Base-by-base conservation (phyloP, 441 rosid genomes). In the Syzygium syzygioides region DNA sequence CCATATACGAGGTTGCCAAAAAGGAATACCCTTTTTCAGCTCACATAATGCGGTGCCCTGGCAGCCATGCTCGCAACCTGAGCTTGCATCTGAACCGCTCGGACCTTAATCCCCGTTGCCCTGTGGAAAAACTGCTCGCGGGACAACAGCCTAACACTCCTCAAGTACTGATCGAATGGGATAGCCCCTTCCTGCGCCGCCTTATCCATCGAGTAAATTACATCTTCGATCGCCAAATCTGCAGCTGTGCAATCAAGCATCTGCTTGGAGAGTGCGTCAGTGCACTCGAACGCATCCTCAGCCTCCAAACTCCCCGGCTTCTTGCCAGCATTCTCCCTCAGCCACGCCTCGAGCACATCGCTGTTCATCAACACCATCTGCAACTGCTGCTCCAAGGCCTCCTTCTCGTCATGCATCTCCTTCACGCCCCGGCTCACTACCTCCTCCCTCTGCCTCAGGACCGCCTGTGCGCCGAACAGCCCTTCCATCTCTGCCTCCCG, bases 41-140 rank as follows among this genome's bases (percentile, higher is more conserved):
- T 95, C 93, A 93, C 93, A 87, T 91, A 96, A 88, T 91, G 97
- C 0, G 90, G 92, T 15, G 90, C 90, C 89, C 98, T 93, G 80
- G 98, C 94, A 53, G 99, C 98, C 94, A 97, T 97, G 59, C 88
- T 91, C 20, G 96, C 94, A 90, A 97, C 96, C 92, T 96, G 98
- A 86, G 96, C 95, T 90, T 97, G 98, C 98, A 98, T 95, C 93
- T 98, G 99, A 26, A 91, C 94, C 0, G 96, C 98, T 90, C 98
- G 93, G 87, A 97, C 96, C 92, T 98, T 98, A 0, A 95, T 91
- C 12, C 93, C 97, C 0, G 96, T 95, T n/a, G 99, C 99, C 80
- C 98, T 88, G 62, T 96, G 98, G 79, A 98, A 97, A 91, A 98
- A 98, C 94, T 98, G 99, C 84, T 98, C 99, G 28, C 99, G 94